A percentile compares a stretch with the other conserved stretches of the same genome.
Evolutionary conservation across 306 rosid genomes (phyloP).

Genomic region (Neltuma alba): DNA sequence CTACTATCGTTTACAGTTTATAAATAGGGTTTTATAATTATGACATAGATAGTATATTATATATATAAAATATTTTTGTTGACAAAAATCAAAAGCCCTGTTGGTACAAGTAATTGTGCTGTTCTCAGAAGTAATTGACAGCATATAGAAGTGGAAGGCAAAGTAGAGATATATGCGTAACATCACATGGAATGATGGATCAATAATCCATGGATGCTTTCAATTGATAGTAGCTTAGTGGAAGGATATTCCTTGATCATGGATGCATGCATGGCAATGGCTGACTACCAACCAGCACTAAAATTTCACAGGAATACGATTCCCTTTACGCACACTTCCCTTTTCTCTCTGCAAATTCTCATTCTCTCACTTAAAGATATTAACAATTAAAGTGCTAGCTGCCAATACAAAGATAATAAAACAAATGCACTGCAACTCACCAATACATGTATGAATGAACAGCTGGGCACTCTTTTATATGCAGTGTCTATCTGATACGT

Average conservation of each 20-base stretch:
- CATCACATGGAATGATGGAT: not conserved
- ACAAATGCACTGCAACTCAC: not conserved
- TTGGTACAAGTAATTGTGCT: not conserved
- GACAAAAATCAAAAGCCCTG: not conserved
- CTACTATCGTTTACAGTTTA: too few species aligned
- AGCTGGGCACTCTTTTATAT: too few species aligned
- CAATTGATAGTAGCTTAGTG: not conserved
- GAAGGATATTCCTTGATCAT: not conserved
- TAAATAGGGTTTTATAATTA: too few species aligned
- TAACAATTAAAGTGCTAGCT: not conserved
- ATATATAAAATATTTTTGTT: not conserved
- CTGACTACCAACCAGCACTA: not conserved
- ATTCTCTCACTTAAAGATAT: not conserved
- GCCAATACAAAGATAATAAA: not conserved
- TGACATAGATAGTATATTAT: too few species aligned
- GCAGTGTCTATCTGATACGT: too few species aligned
- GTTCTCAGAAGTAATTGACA: not conserved
- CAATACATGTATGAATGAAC: too few species aligned
- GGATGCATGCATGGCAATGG: not conserved
- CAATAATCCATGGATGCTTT: not conserved
- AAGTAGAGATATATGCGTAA: not conserved
- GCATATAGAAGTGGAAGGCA: not conserved
- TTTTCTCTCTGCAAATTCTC: not conserved
- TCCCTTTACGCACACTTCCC: not conserved
- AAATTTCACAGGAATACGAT: conserved; percentile 6